A percentile compares a stretch with the other conserved stretches of the same genome.
These are phyloP conservation scores for Saccharum officinarum DNA, from an alignment of 176 grass and related monocot genomes.

Conservation along the genomic window DNA sequence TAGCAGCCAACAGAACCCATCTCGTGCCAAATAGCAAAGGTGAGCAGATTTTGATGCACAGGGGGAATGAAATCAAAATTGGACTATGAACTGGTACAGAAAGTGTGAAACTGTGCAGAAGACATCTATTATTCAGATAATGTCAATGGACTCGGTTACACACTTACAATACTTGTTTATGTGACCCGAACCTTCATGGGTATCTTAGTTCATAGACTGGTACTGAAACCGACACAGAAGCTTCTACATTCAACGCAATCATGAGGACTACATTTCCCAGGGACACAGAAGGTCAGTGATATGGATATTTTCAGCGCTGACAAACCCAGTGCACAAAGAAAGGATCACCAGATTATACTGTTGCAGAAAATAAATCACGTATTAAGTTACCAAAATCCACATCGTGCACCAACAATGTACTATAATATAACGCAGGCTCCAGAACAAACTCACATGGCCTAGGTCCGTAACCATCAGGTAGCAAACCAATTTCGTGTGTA, in stretches of 20 bases:
- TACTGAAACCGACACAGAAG: neutral
- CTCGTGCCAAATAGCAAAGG: neutral
- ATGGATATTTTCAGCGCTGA: neutral
- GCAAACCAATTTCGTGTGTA: neutral
- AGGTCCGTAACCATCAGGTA: neutral
- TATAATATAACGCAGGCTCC: neutral
- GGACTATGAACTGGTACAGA: neutral
- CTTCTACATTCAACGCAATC: neutral
- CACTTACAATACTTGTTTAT: neutral
- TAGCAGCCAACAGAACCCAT: neutral
- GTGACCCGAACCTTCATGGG: neutral
- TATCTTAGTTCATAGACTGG: neutral
- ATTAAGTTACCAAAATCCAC: neutral
- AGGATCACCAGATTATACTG: neutral
- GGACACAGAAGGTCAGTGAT: neutral
- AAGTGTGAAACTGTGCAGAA: neutral
- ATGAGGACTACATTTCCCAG: neutral
- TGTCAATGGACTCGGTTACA: neutral
- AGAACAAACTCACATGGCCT: neutral
- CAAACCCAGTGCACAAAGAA: neutral
- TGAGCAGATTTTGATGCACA: neutral
- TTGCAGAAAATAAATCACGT: neutral
- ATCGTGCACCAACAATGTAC: neutral
- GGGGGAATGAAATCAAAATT: neutral
- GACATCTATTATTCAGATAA: neutral